phyloP scores from a whole-genome alignment of 768 basidiomycete genomes.

The Leccinum subgranulosum region DNA sequence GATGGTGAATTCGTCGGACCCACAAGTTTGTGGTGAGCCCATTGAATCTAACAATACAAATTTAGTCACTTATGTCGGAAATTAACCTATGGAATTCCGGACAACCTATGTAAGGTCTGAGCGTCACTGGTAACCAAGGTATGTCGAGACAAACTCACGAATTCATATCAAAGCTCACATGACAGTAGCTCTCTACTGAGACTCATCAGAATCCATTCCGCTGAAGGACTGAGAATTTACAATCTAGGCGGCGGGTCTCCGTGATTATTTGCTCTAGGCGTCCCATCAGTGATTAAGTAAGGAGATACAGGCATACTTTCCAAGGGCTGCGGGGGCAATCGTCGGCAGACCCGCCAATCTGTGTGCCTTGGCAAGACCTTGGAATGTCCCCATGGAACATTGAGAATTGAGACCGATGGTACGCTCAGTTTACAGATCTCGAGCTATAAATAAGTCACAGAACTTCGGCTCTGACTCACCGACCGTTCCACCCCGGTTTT shows the following conservation, averaged over 20 bases:
- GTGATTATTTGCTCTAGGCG: neutral
- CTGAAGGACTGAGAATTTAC: neutral
- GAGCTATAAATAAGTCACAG: neutral
- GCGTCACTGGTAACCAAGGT: neutral
- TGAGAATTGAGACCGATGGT: neutral
- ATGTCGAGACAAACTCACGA: neutral
- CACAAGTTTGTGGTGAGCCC: no score
- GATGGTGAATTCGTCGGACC: no score
- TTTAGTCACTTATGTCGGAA: no score
- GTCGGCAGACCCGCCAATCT: neutral
- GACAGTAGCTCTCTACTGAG: neutral
- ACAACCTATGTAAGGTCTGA: no score
- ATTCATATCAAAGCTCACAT: neutral
- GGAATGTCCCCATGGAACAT: slow-evolving; percentile 1
- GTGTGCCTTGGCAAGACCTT: neutral
- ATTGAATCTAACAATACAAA: no score
- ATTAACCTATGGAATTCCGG: no score
- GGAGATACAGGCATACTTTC: neutral
- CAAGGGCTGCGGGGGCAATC: neutral
- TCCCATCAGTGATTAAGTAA: neutral
- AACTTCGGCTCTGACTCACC: neutral
- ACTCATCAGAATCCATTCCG: neutral
- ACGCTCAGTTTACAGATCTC: neutral
- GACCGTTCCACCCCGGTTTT: neutral
- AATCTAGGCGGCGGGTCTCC: neutral